A percentile compares a stretch with the other conserved stretches of the same genome.
phyloP scores from a whole-genome alignment of 2,329 filamentous ascomycete species.

The Sarocladiaceae sp. region DNA sequence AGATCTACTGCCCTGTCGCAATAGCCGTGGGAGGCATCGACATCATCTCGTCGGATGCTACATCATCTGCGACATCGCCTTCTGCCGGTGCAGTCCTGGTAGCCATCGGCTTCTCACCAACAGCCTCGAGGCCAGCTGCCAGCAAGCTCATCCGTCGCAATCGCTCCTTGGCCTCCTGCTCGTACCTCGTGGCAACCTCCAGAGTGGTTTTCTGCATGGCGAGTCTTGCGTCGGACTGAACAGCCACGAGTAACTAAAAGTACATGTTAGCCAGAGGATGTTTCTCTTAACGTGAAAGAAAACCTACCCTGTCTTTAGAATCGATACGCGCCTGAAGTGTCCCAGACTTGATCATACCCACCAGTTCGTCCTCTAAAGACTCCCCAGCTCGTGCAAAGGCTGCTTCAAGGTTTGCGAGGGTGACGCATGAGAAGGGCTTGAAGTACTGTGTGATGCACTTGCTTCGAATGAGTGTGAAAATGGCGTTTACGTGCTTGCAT shows the following conservation, averaged over 20 bases:
- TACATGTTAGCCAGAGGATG: too few species aligned
- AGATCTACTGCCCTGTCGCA: too few species aligned
- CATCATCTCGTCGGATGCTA: background rate
- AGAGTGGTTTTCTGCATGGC: slow-evolving; percentile 66
- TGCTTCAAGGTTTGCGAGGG: slow-evolving; percentile 67
- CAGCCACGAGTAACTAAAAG: slow-evolving; percentile 65
- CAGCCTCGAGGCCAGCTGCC: slow-evolving; percentile 58
- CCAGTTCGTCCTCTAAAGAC: slow-evolving; percentile 67
- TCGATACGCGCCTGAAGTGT: slow-evolving; percentile 55
- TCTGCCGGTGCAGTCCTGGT: background rate
- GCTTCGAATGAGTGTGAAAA: slow-evolving; percentile 72
- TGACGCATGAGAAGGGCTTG: slow-evolving; percentile 82
- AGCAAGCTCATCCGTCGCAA: slow-evolving; percentile 72
- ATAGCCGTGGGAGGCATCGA: background rate
- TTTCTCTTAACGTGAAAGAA: slow-evolving; percentile 10
- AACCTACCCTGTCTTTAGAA: slow-evolving; percentile 64
- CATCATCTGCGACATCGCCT: background rate
- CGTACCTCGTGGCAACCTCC: slow-evolving; percentile 62
- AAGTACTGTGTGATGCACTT: slow-evolving; percentile 95
- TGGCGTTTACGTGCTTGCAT: slow-evolving; percentile 59
- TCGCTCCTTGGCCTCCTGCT: slow-evolving; percentile 67
- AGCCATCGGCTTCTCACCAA: background rate
- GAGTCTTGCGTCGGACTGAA: slow-evolving; percentile 58
- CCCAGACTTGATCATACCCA: slow-evolving; percentile 63
- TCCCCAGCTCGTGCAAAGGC: slow-evolving; percentile 63